Conservation (phyloP, 2,329 filamentous ascomycete genomes). For the Penicillium paneum region DNA sequence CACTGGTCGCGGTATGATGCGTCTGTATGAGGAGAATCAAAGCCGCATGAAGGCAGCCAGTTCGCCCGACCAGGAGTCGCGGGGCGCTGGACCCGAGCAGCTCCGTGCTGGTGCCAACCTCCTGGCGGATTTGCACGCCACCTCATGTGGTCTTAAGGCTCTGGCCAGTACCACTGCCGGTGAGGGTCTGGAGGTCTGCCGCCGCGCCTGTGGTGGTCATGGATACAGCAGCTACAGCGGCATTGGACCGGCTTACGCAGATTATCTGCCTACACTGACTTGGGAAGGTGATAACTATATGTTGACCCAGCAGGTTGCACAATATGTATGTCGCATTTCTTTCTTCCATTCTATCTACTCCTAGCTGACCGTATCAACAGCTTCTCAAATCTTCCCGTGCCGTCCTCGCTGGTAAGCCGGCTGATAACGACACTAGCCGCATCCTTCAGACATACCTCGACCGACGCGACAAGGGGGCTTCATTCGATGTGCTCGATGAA, state of each 20-base stretch:
- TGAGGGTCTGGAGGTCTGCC: slow-evolving; percentile 71
- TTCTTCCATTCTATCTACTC: not conserved
- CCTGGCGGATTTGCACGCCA: slow-evolving; percentile 71
- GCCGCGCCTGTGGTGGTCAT: slow-evolving; percentile 73
- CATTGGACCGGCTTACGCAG: slow-evolving; percentile 71
- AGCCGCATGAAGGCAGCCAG: slow-evolving; percentile 58
- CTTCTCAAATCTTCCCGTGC: slow-evolving; percentile 71
- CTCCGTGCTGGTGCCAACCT: slow-evolving; percentile 63
- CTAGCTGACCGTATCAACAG: slow-evolving; percentile 27
- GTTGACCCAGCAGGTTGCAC: slow-evolving; percentile 74
- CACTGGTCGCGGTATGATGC: slow-evolving; percentile 73
- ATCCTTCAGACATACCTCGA: slow-evolving; percentile 64
- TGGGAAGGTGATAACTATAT: slow-evolving; percentile 83
- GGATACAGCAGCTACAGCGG: slow-evolving; percentile 73
- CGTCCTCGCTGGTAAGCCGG: slow-evolving; percentile 62
- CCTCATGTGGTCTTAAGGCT: slow-evolving; percentile 72
- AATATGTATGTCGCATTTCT: slow-evolving; percentile 53
- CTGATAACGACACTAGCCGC: slow-evolving; percentile 65
- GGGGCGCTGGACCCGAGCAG: slow-evolving; percentile 66
- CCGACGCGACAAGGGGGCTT: slow-evolving; percentile 66
- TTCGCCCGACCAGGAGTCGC: slow-evolving; percentile 44
- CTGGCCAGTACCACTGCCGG: slow-evolving; percentile 68
- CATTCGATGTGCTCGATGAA: slow-evolving; percentile 69
- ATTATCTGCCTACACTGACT: slow-evolving; percentile 68
- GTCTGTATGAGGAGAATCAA: slow-evolving; percentile 69